These are phyloP conservation scores for Neckera pumila DNA, from an alignment of 225 moss, liverwort and hornwort species.

Conservation along the genomic window DNA sequence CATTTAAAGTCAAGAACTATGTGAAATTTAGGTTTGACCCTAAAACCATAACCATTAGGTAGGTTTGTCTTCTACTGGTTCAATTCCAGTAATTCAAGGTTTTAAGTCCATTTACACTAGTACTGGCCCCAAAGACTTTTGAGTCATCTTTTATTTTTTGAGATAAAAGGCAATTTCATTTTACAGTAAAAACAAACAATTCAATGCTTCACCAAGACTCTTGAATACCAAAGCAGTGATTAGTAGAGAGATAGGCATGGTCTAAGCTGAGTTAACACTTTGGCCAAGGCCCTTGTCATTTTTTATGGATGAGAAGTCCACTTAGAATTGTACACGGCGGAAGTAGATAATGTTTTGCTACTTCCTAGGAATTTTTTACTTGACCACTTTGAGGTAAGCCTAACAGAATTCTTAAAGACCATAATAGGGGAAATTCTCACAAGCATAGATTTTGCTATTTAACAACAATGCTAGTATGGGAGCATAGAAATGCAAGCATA, in stretches of 20 bases:
- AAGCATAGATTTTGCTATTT: background rate
- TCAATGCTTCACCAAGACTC: accelerated
- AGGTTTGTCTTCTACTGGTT: background rate
- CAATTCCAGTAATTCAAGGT: no score
- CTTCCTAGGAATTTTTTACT: background rate
- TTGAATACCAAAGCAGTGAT: background rate
- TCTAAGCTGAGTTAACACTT: background rate
- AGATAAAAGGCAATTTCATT: background rate
- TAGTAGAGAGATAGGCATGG: background rate
- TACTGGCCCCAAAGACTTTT: accelerated
- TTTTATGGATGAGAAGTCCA: background rate
- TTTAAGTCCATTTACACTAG: accelerated
- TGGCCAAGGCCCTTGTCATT: background rate
- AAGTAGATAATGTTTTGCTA: background rate
- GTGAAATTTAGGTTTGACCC: background rate
- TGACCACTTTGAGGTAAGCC: background rate
- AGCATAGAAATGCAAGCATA: no score
- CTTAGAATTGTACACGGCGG: background rate
- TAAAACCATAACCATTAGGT: no score
- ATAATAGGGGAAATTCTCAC: background rate
- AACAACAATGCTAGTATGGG: no score
- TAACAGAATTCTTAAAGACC: accelerated
- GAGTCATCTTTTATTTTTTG: background rate
- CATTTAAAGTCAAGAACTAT: background rate
- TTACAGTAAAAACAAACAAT: background rate